Conservation (phyloP, 2,329 filamentous ascomycete genomes). For the Fusarium avenaceum region DNA sequence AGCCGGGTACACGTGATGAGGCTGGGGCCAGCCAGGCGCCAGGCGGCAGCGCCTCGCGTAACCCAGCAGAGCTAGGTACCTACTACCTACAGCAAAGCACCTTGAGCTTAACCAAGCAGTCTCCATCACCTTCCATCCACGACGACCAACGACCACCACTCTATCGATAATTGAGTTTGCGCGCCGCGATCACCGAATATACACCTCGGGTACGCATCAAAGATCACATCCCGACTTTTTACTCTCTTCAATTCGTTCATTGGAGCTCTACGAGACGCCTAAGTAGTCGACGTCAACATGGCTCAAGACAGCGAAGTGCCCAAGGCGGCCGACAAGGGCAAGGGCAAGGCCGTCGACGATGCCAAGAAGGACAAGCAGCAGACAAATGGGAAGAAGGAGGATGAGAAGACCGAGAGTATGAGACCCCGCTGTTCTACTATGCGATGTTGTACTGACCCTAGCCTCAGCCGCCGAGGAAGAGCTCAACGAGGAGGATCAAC, state of each 20-base stretch:
- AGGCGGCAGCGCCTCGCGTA: slow-evolving; percentile 64
- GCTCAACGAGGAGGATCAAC: slow-evolving; percentile 96
- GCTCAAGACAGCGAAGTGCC: slow-evolving; percentile 92
- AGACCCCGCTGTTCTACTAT: slow-evolving; percentile 25
- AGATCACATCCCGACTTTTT: slow-evolving; percentile 20
- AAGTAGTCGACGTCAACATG: slow-evolving; percentile 71
- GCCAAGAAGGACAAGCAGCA: slow-evolving; percentile 77
- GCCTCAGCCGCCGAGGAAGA: slow-evolving; percentile 74
- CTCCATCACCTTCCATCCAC: slow-evolving; percentile 57
- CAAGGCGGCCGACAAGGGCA: slow-evolving; percentile 91
- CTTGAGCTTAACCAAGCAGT: slow-evolving; percentile 56
- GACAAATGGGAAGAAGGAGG: slow-evolving; percentile 82
- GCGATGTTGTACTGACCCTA: slow-evolving; percentile 42
- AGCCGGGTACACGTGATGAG: slow-evolving; percentile 51
- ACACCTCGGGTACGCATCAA: slow-evolving; percentile 19
- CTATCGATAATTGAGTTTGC: slow-evolving; percentile 38
- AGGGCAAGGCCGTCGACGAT: slow-evolving; percentile 87
- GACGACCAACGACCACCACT: slow-evolving; percentile 45
- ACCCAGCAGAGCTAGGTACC: slow-evolving; percentile 55
- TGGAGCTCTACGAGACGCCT: slow-evolving; percentile 49
- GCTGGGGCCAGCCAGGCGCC: slow-evolving; percentile 56
- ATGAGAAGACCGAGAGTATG: slow-evolving; percentile 70
- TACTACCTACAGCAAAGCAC: slow-evolving; percentile 48
- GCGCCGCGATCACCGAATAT: slow-evolving; percentile 22
- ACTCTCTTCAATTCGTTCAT: slow-evolving; percentile 29